A percentile compares a stretch with the other conserved stretches of the same genome.
Evolutionary conservation across 768 basidiomycete genomes (phyloP).

Genomic region (Lactarius psammicola): DNA sequence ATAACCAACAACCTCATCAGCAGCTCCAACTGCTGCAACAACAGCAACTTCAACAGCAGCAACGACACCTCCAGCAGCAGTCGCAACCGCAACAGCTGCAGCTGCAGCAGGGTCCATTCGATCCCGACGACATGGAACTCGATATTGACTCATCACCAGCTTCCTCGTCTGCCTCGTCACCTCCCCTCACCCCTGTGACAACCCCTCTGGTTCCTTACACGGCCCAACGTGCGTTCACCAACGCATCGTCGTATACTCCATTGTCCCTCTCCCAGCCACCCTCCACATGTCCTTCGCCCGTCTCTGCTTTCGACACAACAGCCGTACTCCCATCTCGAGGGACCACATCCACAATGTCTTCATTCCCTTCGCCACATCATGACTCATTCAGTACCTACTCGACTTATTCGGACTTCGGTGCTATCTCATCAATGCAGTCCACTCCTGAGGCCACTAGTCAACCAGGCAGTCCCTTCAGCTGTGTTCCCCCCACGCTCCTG

Average conservation of each 20-base stretch:
- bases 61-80: constrained; percentile 31
- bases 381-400: constrained; percentile 71
- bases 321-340: constrained; percentile 51
- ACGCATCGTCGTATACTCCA: constrained; percentile 31
- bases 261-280: constrained; percentile 35
- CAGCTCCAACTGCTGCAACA: constrained; percentile 27
- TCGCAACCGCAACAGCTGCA: constrained; percentile 34
- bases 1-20: constrained; percentile 31
- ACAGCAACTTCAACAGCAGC: constrained; percentile 29
- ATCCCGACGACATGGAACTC: constrained; percentile 81
- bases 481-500: constrained; percentile 66
- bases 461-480: constrained; percentile 41
- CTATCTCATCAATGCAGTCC: constrained; percentile 54
- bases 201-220: constrained; percentile 41
- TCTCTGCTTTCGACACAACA: constrained; percentile 53
- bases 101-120: constrained; percentile 49
- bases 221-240: constrained; percentile 26
- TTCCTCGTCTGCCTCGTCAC: constrained; percentile 40
- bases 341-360: constrained; percentile 39
- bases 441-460: constrained; percentile 33
- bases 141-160: constrained; percentile 51
- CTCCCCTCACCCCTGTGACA: constrained; percentile 46
- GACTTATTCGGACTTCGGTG: constrained; percentile 62
- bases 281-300: constrained; percentile 36
- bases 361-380: constrained; percentile 35